These are phyloP conservation scores for Sporisorium scitamineum DNA, from an alignment of 1,284 basidiomycete species.

Conservation along the genomic window DNA sequence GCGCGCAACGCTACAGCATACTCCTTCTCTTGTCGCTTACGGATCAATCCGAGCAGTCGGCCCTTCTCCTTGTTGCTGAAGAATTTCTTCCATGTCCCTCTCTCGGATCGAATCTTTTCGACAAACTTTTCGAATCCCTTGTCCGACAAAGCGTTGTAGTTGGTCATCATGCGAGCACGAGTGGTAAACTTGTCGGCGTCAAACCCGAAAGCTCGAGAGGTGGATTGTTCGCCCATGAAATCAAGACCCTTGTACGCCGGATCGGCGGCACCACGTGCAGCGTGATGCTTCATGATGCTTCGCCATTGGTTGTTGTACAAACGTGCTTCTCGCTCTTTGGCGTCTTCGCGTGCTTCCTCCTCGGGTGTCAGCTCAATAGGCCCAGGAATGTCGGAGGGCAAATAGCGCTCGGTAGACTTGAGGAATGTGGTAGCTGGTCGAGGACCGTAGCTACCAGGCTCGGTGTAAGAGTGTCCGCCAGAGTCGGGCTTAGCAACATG, in stretches of 20 bases:
- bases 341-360: slow-evolving; percentile 23
- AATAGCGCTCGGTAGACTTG: slow-evolving; percentile 42
- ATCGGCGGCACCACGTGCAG: slow-evolving; percentile 38
- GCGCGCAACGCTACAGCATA: slow-evolving; percentile 31
- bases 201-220: slow-evolving; percentile 35
- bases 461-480: slow-evolving; percentile 14
- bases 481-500: slow-evolving; percentile 32
- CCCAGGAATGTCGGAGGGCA: slow-evolving; percentile 43
- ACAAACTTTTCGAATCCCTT: slow-evolving; percentile 56
- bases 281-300: slow-evolving; percentile 38
- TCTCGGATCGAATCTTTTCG: slow-evolving; percentile 34
- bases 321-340: slow-evolving; percentile 25
- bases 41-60: slow-evolving; percentile 40
- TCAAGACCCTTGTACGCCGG: slow-evolving; percentile 44
- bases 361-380: slow-evolving; percentile 36
- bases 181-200: slow-evolving; percentile 49
- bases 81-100: slow-evolving; percentile 34
- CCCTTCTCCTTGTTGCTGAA: slow-evolving; percentile 38
- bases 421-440: slow-evolving; percentile 45
- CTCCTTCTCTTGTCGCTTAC: slow-evolving; percentile 40
- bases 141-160: slow-evolving; percentile 60
- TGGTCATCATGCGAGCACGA: slow-evolving; percentile 53
- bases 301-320: slow-evolving; percentile 47
- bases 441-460: slow-evolving; percentile 34
- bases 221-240: slow-evolving; percentile 45